Evolutionary conservation across 495 filamentous ascomycete genomes (phyloP).

Genomic region (Daldinia caldariorum): DNA sequence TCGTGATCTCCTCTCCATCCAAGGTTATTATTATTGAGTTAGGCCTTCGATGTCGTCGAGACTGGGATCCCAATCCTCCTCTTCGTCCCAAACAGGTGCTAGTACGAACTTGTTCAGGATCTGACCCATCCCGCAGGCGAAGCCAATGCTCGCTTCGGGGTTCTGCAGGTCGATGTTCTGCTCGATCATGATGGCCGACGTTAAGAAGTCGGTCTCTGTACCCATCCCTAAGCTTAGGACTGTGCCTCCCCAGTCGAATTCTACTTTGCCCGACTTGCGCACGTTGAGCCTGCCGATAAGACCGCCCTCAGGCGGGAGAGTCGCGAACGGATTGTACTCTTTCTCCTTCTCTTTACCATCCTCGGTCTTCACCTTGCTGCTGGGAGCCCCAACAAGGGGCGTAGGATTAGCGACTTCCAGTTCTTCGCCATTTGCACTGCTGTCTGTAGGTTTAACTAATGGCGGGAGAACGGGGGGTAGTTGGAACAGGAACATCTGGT

Average conservation of each 20-base stretch:
- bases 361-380: slow-evolving; percentile 44
- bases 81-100: slow-evolving; percentile 63
- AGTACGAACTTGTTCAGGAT: slow-evolving; percentile 67
- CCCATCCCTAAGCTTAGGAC: slow-evolving; percentile 57
- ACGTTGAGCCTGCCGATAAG: slow-evolving; percentile 67
- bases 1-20: neutral
- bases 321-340: slow-evolving; percentile 39
- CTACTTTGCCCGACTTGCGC: slow-evolving; percentile 66
- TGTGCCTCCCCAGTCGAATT: slow-evolving; percentile 69
- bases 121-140: slow-evolving; percentile 65
- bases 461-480: slow-evolving; percentile 69
- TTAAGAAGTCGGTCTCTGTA: slow-evolving; percentile 56
- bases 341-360: slow-evolving; percentile 38
- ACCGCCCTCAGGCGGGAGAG: slow-evolving; percentile 56
- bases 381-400: slow-evolving; percentile 31
- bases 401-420: slow-evolving; percentile 51
- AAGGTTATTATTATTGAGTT: slow-evolving; percentile 7
- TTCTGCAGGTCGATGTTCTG: slow-evolving; percentile 56
- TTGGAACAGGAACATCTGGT: slow-evolving; percentile 71
- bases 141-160: slow-evolving; percentile 51
- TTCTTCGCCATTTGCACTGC: slow-evolving; percentile 27
- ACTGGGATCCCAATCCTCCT: slow-evolving; percentile 55
- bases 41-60: slow-evolving; percentile 34
- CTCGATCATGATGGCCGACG: slow-evolving; percentile 57
- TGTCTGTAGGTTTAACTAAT: slow-evolving; percentile 50